phyloP scores from a whole-genome alignment of 1,284 basidiomycete genomes.

The Cutaneotrichosporon sp. region DNA sequence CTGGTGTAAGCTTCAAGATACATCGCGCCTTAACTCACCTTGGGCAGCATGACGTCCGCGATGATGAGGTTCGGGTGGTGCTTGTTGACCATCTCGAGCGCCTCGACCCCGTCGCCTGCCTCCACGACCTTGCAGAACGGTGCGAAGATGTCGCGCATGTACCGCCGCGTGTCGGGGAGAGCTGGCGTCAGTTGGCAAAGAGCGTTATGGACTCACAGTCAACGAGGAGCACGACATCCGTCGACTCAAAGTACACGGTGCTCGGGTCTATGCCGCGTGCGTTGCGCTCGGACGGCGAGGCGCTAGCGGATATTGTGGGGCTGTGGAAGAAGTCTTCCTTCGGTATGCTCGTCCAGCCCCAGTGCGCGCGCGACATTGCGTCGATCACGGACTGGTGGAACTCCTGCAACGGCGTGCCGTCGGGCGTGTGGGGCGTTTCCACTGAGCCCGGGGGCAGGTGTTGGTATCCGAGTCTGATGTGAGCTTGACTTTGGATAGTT shows the following conservation, averaged over 20 bases:
- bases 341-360: background rate
- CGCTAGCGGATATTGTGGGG: background rate
- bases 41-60: conserved; percentile 56
- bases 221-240: conserved; percentile 49
- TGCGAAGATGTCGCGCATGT: conserved; percentile 47
- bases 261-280: conserved; percentile 38
- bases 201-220: conserved; percentile 40
- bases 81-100: conserved; percentile 42
- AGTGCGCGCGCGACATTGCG: background rate
- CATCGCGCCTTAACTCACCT: background rate
- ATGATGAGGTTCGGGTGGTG: conserved; percentile 46
- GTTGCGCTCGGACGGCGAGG: background rate
- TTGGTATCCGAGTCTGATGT: conserved; percentile 35
- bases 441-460: conserved; percentile 46
- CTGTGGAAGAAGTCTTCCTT: background rate
- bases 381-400: conserved; percentile 1
- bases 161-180: conserved; percentile 41
- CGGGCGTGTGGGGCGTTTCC: conserved; percentile 15
- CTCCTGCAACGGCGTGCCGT: conserved; percentile 2
- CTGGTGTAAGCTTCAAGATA: conserved; percentile 16
- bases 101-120: conserved; percentile 53
- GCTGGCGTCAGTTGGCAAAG: conserved; percentile 21
- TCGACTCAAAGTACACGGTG: conserved; percentile 47
- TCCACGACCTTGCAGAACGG: conserved; percentile 54
- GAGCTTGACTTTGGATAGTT: background rate